Base-by-base conservation (phyloP, 148 eudicot genomes). In the Chenopodium suecicum region DNA sequence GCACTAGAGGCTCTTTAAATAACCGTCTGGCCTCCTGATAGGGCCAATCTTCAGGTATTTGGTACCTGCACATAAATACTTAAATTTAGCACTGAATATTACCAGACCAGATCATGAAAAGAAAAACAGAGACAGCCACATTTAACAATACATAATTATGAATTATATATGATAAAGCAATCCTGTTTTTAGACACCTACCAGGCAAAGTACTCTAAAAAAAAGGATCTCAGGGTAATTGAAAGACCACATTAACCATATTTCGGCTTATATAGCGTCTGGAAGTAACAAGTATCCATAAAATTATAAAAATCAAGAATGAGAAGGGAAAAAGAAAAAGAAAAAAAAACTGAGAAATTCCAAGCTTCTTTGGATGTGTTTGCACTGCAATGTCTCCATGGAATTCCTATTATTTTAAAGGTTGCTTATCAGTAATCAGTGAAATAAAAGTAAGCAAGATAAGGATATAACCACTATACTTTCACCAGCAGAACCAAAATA, bases 41-140 rank as follows among this genome's bases (percentile, higher is more conserved):
- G 48, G 98, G 99, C 99, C 99, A 96, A 58, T 92, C 90, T 60
- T 94, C 98, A 78, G 99, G 93, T 85, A 96, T 89, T 81, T 89
- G 95, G 84, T 91, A 94, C 84, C 99, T 96, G 78, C 77, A 75
- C 52, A 81, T 14, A 62, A 23, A 41, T 41, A 70, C 22, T 64
- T 62, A 37, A 78, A 41, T 0, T 66, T 75, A 32, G 7, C 50
- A 41, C 6, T 41, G 44, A 41, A 22, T 56, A 5, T 54, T 58
- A 13, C n/a, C 58, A 9, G 17, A 29, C 4, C 10, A 58, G 64
- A 52, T 75, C 20, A 66, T 7, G 73, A 50, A 74, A 46, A 37
- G 65, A 74, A 50, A 63, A 74, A 34, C 41, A 62, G 14, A 22
- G 37, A 17, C 27, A 67, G 34, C 11, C 31, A 20, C 29, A 66